These are phyloP conservation scores for Cornus florida DNA, from an alignment of 148 eudicot species.

Conservation along the genomic window DNA sequence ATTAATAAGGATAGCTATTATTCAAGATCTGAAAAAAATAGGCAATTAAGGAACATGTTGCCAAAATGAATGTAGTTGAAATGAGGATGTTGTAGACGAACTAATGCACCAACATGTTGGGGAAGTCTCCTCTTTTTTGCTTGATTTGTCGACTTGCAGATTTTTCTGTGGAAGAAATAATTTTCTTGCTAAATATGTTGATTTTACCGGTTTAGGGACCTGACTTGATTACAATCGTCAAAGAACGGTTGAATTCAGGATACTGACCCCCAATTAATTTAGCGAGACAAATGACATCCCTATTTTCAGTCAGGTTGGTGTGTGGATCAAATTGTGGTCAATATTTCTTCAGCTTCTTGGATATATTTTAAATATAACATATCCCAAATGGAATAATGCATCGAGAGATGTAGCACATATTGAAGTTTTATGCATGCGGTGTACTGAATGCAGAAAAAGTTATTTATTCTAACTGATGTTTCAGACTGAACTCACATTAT, in stretches of 20 bases:
- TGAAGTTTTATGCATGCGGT: neutral
- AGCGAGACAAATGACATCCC: neutral
- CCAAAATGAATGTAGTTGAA: too few relatives aligned
- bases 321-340: neutral
- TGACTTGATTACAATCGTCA: neutral
- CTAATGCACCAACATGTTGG: too few relatives aligned
- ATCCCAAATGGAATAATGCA: neutral
- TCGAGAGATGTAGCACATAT: neutral
- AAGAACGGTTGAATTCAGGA: neutral
- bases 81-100: too few relatives aligned
- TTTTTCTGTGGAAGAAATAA: neutral
- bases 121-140: neutral
- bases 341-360: neutral
- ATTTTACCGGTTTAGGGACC: neutral
- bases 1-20: too few relatives aligned
- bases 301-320: neutral
- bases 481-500: neutral
- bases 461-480: neutral
- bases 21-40: too few relatives aligned
- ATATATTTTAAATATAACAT: neutral
- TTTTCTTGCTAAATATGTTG: neutral
- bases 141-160: neutral
- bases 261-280: neutral
- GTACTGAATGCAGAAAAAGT: neutral
- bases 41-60: too few relatives aligned